phyloP scores from a whole-genome alignment of 73 alveolate genomes.

The Tetrahymena elliotti region DNA sequence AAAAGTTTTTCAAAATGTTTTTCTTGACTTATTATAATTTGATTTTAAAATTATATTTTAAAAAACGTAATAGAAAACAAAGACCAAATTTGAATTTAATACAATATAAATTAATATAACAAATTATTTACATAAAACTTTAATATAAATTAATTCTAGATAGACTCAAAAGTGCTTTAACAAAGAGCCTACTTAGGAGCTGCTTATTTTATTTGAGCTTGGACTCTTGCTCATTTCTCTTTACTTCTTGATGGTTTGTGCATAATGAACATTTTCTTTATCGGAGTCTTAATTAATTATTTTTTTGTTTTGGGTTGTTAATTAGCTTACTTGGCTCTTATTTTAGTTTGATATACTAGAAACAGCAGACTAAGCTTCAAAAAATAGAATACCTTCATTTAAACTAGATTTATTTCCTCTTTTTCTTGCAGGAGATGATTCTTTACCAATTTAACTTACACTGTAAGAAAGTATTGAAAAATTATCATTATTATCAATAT shows the following conservation, averaged over 20 bases:
- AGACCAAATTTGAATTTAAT: too few species aligned
- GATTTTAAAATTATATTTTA: too few species aligned
- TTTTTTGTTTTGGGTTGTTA: background rate
- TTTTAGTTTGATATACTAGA: background rate
- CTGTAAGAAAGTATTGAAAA: background rate
- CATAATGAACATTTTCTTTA: background rate
- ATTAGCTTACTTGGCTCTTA: background rate
- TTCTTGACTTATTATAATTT: too few species aligned
- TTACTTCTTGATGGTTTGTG: background rate
- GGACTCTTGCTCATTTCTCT: background rate
- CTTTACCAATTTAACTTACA: background rate
- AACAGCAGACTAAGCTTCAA: background rate
- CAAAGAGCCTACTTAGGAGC: background rate
- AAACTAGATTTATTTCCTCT: background rate
- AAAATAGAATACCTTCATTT: background rate
- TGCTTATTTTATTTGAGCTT: background rate
- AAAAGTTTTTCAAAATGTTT: too few species aligned
- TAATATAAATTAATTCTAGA: background rate
- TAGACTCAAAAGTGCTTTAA: background rate
- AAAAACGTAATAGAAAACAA: too few species aligned
- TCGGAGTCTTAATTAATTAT: background rate
- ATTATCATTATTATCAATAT: background rate
- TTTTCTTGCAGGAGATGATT: background rate
- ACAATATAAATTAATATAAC: background rate
- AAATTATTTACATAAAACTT: background rate